Percentiles rank a stretch among this genome's conserved stretches.
Evolutionary conservation across 2,329 filamentous ascomycete genomes (phyloP).

Genomic region (Penicillium sp.): DNA sequence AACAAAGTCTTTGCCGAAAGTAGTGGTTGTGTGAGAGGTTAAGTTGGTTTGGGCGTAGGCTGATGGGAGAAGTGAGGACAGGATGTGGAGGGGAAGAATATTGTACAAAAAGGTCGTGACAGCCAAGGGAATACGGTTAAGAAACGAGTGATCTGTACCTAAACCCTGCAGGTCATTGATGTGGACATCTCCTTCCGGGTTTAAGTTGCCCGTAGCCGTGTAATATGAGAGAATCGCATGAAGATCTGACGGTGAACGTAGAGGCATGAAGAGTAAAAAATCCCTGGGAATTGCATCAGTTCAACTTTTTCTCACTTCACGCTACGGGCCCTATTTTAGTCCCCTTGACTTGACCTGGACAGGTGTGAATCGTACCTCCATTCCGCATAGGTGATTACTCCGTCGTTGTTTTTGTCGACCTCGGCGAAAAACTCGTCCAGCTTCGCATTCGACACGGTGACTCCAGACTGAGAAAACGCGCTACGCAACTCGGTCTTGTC

Average conservation of each 20-base stretch:
- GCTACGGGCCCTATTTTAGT: background rate
- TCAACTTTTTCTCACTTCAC: too few relatives aligned
- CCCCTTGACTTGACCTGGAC: conserved; percentile 2
- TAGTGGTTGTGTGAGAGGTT: conserved; percentile 23
- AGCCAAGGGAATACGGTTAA: conserved; percentile 34
- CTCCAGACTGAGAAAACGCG: conserved; percentile 73
- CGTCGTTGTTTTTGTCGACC: conserved; percentile 85
- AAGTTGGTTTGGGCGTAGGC: conserved; percentile 31
- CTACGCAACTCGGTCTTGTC: conserved; percentile 76
- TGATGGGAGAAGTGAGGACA: conserved; percentile 32
- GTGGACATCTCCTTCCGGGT: conserved; percentile 87
- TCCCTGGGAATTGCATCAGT: conserved; percentile 54
- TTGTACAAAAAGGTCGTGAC: conserved; percentile 36
- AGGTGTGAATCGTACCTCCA: conserved; percentile 70
- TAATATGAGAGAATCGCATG: conserved; percentile 87
- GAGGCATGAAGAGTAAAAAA: conserved; percentile 84
- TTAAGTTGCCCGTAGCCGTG: conserved; percentile 80
- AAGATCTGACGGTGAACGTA: conserved; percentile 59
- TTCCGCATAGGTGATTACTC: conserved; percentile 82
- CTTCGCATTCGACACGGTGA: conserved; percentile 71
- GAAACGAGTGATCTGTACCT: conserved; percentile 62
- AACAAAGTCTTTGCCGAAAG: conserved; percentile 28
- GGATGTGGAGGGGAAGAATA: conserved; percentile 31
- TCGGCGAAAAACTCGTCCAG: conserved; percentile 82
- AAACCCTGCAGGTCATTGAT: conserved; percentile 90